Evolutionary conservation across 2,329 filamentous ascomycete species (phyloP).

Genomic region (Zopfia rhizophila): DNA sequence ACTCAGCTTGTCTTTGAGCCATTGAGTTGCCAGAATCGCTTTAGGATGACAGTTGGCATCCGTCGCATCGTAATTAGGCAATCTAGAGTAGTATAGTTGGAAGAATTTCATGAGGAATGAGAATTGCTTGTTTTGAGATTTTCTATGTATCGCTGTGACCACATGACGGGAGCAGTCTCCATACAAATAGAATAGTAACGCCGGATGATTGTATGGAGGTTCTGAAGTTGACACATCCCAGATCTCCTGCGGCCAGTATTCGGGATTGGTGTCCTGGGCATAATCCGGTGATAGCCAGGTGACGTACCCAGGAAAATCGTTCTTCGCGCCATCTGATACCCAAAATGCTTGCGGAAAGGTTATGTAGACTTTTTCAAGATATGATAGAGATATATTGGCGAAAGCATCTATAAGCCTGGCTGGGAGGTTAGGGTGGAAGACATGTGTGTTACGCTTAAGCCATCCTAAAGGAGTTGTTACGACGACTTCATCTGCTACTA

Average conservation of each 20-base stretch:
- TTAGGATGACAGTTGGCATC: no score
- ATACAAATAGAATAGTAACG: no score
- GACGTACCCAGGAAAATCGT: constrained; percentile 69
- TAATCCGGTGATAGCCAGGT: constrained; percentile 79
- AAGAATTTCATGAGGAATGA: no score
- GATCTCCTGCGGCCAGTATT: constrained; percentile 74
- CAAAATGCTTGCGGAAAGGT: constrained; percentile 79
- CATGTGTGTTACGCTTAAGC: constrained; percentile 66
- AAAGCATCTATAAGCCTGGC: constrained; percentile 64
- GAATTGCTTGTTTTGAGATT: no score
- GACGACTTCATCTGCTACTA: constrained; percentile 71
- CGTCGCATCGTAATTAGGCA: no score
- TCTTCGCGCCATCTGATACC: constrained; percentile 50
- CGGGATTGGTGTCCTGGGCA: constrained; percentile 66
- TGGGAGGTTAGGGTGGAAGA: constrained; percentile 69
- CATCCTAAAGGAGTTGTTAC: constrained; percentile 73
- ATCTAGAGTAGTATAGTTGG: no score
- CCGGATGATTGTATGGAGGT: no score
- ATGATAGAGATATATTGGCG: constrained; percentile 69
- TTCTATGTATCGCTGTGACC: no score
- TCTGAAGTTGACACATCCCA: no score
- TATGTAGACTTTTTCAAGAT: constrained; percentile 67
- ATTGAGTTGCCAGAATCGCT: no score
- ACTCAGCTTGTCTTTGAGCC: no score
- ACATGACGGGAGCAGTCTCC: no score